phyloP scores from a whole-genome alignment of 345 rosid genomes.

The Eucalyptus leucophloia region DNA sequence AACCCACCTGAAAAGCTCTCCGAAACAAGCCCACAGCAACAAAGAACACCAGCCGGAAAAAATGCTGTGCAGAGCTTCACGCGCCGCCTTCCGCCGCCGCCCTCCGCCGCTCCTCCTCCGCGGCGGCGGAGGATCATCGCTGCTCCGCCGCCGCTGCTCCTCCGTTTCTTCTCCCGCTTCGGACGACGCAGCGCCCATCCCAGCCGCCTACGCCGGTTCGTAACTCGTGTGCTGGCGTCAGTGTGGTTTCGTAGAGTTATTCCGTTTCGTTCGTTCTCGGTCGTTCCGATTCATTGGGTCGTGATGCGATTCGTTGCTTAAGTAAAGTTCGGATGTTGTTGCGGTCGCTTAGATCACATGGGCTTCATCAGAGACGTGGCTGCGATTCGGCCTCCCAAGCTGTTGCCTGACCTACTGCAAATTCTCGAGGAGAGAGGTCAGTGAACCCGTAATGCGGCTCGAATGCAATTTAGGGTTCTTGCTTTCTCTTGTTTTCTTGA shows the following conservation, averaged over 20 bases:
- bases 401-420: slow-evolving; percentile 37
- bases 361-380: slow-evolving; percentile 54
- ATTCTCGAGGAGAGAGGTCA: slow-evolving; percentile 58
- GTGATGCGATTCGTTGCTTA: background rate
- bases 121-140: slow-evolving; percentile 11
- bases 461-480: background rate
- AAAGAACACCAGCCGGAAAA: slow-evolving; percentile 19
- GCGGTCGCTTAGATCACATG: slow-evolving; percentile 30
- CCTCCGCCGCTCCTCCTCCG: background rate
- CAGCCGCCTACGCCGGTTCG: background rate
- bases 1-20: background rate
- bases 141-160: slow-evolving; percentile 18
- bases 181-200: background rate
- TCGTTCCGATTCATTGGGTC: background rate
- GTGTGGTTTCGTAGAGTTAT: background rate
- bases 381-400: slow-evolving; percentile 50
- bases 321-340: background rate
- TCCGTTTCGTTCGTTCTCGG: background rate
- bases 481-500: background rate
- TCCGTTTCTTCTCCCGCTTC: background rate
- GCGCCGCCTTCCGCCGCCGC: slow-evolving; percentile 8
- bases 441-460: background rate
- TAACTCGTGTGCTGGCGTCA: background rate
- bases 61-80: slow-evolving; percentile 15
- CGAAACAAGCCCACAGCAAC: background rate